phyloP scores from a whole-genome alignment of 139 green algal genomes.

The Coccomyxa sp. region DNA sequence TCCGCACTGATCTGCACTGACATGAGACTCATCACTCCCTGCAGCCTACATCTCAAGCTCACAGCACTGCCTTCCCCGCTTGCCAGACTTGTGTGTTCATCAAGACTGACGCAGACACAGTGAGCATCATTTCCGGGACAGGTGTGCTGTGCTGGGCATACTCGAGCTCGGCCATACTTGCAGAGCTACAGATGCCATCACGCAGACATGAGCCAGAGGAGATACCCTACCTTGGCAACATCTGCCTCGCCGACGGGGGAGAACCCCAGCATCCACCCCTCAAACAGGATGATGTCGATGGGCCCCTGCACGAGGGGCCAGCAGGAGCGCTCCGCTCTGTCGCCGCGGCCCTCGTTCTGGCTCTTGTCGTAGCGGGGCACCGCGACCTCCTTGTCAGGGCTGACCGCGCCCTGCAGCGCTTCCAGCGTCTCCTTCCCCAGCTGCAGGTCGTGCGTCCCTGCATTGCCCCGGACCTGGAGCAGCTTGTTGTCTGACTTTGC shows the following conservation, averaged over 20 bases:
- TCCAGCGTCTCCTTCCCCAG: slow-evolving; percentile 71
- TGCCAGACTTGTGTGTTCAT: too few relatives aligned
- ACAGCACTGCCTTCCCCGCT: too few relatives aligned
- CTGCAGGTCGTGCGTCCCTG: slow-evolving; percentile 88
- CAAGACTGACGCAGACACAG: too few relatives aligned
- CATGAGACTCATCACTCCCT: too few relatives aligned
- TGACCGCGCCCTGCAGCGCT: slow-evolving; percentile 29
- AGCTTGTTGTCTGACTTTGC: slow-evolving; percentile 70
- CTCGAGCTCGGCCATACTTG: too few relatives aligned
- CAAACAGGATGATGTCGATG: slow-evolving; percentile 90
- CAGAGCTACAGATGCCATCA: background rate
- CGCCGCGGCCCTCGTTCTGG: slow-evolving; percentile 66
- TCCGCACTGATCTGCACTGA: slow-evolving; percentile 45
- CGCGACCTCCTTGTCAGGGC: background rate
- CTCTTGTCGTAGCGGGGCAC: slow-evolving; percentile 92
- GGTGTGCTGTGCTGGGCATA: too few relatives aligned
- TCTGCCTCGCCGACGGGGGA: slow-evolving; percentile 34
- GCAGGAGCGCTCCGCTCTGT: slow-evolving; percentile 54
- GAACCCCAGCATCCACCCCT: slow-evolving; percentile 99
- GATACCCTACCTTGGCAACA: slow-evolving; percentile 35
- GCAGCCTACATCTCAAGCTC: too few relatives aligned
- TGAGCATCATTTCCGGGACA: too few relatives aligned
- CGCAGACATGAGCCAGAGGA: slow-evolving; percentile 64
- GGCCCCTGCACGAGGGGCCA: slow-evolving; percentile 70
- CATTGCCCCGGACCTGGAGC: slow-evolving; percentile 90